Evolutionary conservation across 371 early-diverging fungal species (phyloP), one percentile per base, ranked within the genome.

Genomic region (Mucor circinelloides): DNA sequence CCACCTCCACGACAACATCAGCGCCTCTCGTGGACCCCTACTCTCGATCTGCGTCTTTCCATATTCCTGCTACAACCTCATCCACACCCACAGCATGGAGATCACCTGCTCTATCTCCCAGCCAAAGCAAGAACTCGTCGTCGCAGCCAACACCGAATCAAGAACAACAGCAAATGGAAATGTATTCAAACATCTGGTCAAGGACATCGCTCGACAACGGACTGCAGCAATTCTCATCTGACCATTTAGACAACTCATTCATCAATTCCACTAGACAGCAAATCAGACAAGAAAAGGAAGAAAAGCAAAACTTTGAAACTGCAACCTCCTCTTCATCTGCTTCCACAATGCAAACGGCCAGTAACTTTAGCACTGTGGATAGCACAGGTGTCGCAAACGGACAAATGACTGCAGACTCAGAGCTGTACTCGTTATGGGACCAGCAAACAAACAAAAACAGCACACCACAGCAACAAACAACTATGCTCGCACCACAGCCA

Each of bases 61-160:
- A 34, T 3, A 54, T 66, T 17, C 42, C 71, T 69, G 13, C 69
- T 69, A 21, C 69, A 67, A 28, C 60, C 6, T 32, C 52, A n/a
- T 64, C 50, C 50, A 69, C 31, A 65, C 67, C 15, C 63, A 69
- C 40, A 65, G 56, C 25, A 36, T 19, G 40, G 38, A 25, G 13
- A 42, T 30, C 56, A 2, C 55, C 40, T 40, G 44, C 44, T 19
- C 8, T 44, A 17, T 50, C 50, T 12, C 6, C 50, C 25, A 25
- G 12, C 36, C 36, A 36, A 23, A 19, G 8, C 6, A 38, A 42
- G 7, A 12, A 44, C 7, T 3, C 50, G 2, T 50, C 25, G 3
- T 44, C 44, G 19, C 44, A 44, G 7, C 44, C 17, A n/a, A 17
- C 44, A 44, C 50, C 21, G 3, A 50, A 25, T 5, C 50, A 50